phyloP scores from a whole-genome alignment of 1,139 yeast genomes.

The Kodamaea alishanica region DNA sequence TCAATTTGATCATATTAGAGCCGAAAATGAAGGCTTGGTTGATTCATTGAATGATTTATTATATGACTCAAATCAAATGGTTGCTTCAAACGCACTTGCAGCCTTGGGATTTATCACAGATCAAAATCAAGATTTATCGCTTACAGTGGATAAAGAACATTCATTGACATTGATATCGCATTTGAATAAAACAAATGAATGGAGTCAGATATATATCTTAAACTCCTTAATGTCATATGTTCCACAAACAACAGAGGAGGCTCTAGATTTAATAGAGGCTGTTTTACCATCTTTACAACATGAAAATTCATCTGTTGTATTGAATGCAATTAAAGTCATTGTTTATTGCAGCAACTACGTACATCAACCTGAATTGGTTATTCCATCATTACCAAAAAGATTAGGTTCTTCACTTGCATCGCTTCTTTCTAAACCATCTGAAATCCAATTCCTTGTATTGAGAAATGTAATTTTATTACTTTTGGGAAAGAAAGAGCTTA shows the following conservation, averaged over 20 bases:
- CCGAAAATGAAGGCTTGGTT: slow-evolving; percentile 46
- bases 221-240: slow-evolving; percentile 66
- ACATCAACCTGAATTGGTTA: slow-evolving; percentile 35
- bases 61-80: slow-evolving; percentile 54
- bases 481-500: slow-evolving; percentile 60
- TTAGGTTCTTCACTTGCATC: slow-evolving; percentile 72
- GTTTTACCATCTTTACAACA: slow-evolving; percentile 74
- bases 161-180: slow-evolving; percentile 49
- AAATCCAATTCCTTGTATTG: slow-evolving; percentile 76
- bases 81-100: slow-evolving; percentile 72
- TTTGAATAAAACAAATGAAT: slow-evolving; percentile 62
- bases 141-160: slow-evolving; percentile 56
- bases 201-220: slow-evolving; percentile 75
- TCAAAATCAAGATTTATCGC: slow-evolving; percentile 42
- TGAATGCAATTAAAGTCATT: slow-evolving; percentile 71
- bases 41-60: slow-evolving; percentile 56
- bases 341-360: slow-evolving; percentile 73
- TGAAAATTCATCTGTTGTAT: slow-evolving; percentile 76
- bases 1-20: slow-evolving; percentile 50
- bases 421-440: slow-evolving; percentile 73
- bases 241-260: slow-evolving; percentile 66
- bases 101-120: slow-evolving; percentile 68
- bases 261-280: slow-evolving; percentile 63
- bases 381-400: slow-evolving; percentile 54
- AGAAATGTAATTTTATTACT: slow-evolving; percentile 76